phyloP scores from a whole-genome alignment of 2,329 filamentous ascomycete species.

The Akanthomyces muscarius region DNA sequence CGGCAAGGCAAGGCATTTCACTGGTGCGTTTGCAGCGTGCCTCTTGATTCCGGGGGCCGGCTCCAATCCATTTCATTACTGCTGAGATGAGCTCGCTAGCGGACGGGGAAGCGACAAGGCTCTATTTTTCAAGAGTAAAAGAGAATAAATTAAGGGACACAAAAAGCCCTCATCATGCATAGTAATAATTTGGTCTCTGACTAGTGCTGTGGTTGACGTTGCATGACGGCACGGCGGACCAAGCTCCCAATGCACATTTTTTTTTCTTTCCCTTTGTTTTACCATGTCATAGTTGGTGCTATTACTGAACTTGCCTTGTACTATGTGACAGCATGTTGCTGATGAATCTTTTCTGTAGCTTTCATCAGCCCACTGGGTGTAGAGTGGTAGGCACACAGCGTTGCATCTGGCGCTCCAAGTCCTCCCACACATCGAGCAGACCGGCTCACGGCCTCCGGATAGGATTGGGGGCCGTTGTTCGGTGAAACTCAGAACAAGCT shows the following conservation, averaged over 20 bases:
- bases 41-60: not conserved
- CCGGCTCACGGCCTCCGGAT: not conserved
- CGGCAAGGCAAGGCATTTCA: not conserved
- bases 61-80: slow-evolving; percentile 4
- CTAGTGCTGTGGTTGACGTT: slow-evolving; percentile 10
- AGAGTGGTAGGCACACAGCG: not conserved
- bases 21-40: not conserved
- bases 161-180: not conserved
- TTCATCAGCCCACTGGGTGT: not conserved
- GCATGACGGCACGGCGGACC: slow-evolving; percentile 6
- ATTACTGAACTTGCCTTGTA: not conserved
- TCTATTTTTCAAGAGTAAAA: not conserved
- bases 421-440: not conserved
- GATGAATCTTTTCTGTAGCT: not conserved
- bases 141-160: not conserved
- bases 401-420: not conserved
- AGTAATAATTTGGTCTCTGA: not conserved
- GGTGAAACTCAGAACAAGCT: not conserved
- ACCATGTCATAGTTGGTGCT: too few relatives aligned
- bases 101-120: not conserved
- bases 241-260: not conserved
- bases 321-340: not conserved
- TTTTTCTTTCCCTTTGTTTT: not conserved
- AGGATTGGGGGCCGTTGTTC: not conserved
- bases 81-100: slow-evolving; percentile 10